These are phyloP conservation scores for Byssothecium circinans DNA, from an alignment of 2,329 filamentous ascomycete genomes.

Conservation along the genomic window DNA sequence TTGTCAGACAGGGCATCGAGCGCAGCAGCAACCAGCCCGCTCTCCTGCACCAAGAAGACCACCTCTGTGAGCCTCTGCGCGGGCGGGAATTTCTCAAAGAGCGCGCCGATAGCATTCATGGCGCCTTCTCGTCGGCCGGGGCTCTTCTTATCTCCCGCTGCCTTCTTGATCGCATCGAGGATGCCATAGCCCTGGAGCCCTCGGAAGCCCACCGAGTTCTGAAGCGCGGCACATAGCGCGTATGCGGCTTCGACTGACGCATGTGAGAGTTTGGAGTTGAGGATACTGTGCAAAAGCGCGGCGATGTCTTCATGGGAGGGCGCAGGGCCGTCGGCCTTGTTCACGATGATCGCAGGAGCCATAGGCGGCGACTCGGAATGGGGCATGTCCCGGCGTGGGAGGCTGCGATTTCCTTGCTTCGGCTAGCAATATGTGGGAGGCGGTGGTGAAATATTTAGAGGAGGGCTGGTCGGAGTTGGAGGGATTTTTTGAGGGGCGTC, in stretches of 20 bases:
- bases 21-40: slow-evolving; percentile 69
- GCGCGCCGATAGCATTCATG: slow-evolving; percentile 90
- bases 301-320: slow-evolving; percentile 52
- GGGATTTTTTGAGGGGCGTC: slow-evolving; percentile 33
- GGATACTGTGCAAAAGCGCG: slow-evolving; percentile 47
- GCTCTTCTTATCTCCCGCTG: slow-evolving; percentile 91
- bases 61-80: slow-evolving; percentile 78
- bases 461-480: slow-evolving; percentile 14
- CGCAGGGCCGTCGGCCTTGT: slow-evolving; percentile 45
- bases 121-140: slow-evolving; percentile 81
- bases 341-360: slow-evolving; percentile 50
- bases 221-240: slow-evolving; percentile 63
- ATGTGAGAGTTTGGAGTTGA: slow-evolving; percentile 57
- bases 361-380: slow-evolving; percentile 55
- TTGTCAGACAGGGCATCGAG: slow-evolving; percentile 91
- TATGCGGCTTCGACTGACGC: slow-evolving; percentile 65
- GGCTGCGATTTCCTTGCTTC: not conserved
- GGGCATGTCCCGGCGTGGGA: slow-evolving; percentile 45
- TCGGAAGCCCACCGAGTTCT: slow-evolving; percentile 66
- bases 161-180: slow-evolving; percentile 69
- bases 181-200: slow-evolving; percentile 65
- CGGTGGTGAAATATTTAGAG: not conserved
- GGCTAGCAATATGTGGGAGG: slow-evolving; percentile 1
- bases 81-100: slow-evolving; percentile 86
- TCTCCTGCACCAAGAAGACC: slow-evolving; percentile 79